A percentile compares a stretch with the other conserved stretches of the same genome.
Evolutionary conservation across 2,329 filamentous ascomycete species (phyloP).

Genomic region (Xylaria sp.): DNA sequence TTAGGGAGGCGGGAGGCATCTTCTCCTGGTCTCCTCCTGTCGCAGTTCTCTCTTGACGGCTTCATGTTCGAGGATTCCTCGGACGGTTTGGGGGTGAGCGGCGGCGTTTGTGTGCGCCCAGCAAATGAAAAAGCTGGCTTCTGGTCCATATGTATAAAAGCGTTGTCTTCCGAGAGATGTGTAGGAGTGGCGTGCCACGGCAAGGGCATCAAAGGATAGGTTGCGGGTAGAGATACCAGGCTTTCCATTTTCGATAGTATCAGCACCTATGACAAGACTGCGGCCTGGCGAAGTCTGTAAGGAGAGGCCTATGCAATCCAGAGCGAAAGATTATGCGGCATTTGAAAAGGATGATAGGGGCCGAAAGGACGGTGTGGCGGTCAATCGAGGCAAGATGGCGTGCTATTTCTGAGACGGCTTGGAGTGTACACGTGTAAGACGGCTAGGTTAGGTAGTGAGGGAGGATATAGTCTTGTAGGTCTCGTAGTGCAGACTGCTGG

Average conservation of each 20-base stretch:
- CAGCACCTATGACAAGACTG: constrained; percentile 31
- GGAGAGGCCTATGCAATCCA: constrained; percentile 12
- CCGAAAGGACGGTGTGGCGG: constrained; percentile 37
- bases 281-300: constrained; percentile 12
- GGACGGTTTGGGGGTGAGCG: constrained; percentile 31
- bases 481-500: background rate
- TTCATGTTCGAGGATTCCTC: constrained; percentile 41
- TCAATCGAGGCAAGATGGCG: constrained; percentile 46
- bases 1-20: constrained; percentile 63
- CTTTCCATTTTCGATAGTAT: constrained; percentile 42
- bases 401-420: constrained; percentile 41
- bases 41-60: constrained; percentile 59
- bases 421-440: constrained; percentile 17
- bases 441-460: background rate
- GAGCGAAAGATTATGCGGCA: constrained; percentile 38
- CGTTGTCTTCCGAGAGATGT: constrained; percentile 26
- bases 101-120: constrained; percentile 36
- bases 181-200: constrained; percentile 22
- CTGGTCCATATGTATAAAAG: constrained; percentile 25
- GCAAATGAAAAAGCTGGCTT: constrained; percentile 13
- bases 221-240: constrained; percentile 37
- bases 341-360: constrained; percentile 38
- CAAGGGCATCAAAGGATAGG: constrained; percentile 27
- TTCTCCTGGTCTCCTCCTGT: constrained; percentile 62
- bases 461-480: background rate